Evolutionary conservation across 148 eudicot genomes (phyloP).

Genomic region (Nepenthes gracilis): DNA sequence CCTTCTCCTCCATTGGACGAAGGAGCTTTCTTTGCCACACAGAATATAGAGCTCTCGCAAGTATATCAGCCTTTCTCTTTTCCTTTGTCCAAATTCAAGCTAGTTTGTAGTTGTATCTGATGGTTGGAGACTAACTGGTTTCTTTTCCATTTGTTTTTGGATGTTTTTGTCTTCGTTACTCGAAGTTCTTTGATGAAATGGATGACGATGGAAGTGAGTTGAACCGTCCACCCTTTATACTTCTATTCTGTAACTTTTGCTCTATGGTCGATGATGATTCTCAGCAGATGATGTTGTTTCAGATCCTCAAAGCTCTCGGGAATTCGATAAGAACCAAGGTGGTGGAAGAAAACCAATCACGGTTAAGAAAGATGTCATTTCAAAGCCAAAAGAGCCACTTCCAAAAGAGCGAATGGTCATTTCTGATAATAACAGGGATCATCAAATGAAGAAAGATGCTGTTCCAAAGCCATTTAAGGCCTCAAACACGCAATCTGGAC

Average conservation of each 20-base stretch:
- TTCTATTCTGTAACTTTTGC: constrained; percentile 11
- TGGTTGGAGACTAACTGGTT: neutral
- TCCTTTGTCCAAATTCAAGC: neutral
- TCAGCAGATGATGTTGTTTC: constrained; percentile 23
- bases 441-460: constrained; percentile 28
- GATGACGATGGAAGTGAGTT: constrained; percentile 59
- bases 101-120: neutral
- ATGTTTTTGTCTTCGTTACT: neutral
- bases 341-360: constrained; percentile 35
- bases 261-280: constrained; percentile 28
- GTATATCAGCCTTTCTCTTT: constrained; percentile 24
- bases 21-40: constrained; percentile 45
- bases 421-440: constrained; percentile 32
- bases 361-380: constrained; percentile 16
- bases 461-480: constrained; percentile 38
- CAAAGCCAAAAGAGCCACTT: constrained; percentile 24
- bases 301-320: constrained; percentile 72
- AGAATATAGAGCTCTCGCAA: constrained; percentile 58
- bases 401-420: constrained; percentile 11
- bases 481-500: constrained; percentile 27
- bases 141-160: neutral
- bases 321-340: constrained; percentile 50
- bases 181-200: neutral
- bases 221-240: constrained; percentile 18
- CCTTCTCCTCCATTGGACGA: constrained; percentile 97